Evolutionary conservation across 2,329 filamentous ascomycete genomes (phyloP).

Genomic region (Cercospora brassicicola): DNA sequence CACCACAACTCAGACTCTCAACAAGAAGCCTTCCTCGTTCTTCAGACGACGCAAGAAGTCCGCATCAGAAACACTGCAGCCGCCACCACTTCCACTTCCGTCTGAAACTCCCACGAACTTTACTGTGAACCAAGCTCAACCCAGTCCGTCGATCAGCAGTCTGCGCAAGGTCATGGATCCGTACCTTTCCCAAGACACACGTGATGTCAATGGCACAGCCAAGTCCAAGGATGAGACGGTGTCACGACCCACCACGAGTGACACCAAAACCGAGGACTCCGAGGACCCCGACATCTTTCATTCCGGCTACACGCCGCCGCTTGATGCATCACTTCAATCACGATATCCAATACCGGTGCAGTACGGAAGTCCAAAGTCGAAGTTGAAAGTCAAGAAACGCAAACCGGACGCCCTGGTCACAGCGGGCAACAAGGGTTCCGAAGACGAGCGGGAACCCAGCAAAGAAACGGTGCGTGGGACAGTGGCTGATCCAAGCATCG

Average conservation of each 20-base stretch:
- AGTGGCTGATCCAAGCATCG: slow-evolving; percentile 24
- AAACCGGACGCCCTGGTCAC: slow-evolving; percentile 24
- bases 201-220: slow-evolving; percentile 14
- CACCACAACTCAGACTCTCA: slow-evolving; percentile 50
- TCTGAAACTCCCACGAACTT: slow-evolving; percentile 35
- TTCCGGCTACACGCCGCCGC: slow-evolving; percentile 71
- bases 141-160: slow-evolving; percentile 67
- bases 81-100: slow-evolving; percentile 57
- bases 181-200: slow-evolving; percentile 57
- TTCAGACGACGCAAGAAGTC: slow-evolving; percentile 94
- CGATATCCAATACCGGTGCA: slow-evolving; percentile 31
- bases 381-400: slow-evolving; percentile 43
- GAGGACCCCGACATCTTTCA: slow-evolving; percentile 64
- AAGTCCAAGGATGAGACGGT: slow-evolving; percentile 17
- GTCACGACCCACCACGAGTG: slow-evolving; percentile 35
- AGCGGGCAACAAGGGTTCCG: slow-evolving; percentile 49
- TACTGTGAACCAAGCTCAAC: slow-evolving; percentile 51
- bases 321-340: slow-evolving; percentile 66
- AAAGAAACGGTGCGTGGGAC: slow-evolving; percentile 32
- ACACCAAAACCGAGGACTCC: slow-evolving; percentile 33
- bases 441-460: slow-evolving; percentile 52
- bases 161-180: slow-evolving; percentile 84
- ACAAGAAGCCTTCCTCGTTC: slow-evolving; percentile 92
- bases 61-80: slow-evolving; percentile 64
- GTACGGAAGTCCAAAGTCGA: slow-evolving; percentile 41